These are phyloP conservation scores for Ganoderma boninense DNA, from an alignment of 1,284 basidiomycete species.

Conservation along the genomic window DNA sequence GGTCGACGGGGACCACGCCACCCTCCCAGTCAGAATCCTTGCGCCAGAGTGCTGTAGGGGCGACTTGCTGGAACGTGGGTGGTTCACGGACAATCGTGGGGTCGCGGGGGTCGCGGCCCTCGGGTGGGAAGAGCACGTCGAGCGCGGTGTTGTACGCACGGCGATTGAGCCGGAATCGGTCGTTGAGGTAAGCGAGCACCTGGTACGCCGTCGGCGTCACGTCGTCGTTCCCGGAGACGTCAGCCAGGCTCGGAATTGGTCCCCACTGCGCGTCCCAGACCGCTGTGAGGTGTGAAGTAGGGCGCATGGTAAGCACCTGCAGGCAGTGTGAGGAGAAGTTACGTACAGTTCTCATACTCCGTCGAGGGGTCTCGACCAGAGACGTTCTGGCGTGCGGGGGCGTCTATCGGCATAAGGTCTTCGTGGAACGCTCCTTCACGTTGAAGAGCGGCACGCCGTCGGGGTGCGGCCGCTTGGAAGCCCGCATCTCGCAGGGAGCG, in stretches of 20 bases:
- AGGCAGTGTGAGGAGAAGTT: neutral
- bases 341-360: conserved; percentile 14
- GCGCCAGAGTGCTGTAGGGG: conserved; percentile 24
- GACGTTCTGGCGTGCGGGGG: neutral
- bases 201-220: neutral
- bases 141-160: conserved; percentile 11
- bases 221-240: neutral
- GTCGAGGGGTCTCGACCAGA: conserved; percentile 2
- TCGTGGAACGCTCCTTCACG: conserved; percentile 17
- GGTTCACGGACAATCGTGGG: neutral
- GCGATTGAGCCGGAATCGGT: conserved; percentile 10
- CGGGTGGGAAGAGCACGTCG: conserved; percentile 16
- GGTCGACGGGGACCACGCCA: conserved; percentile 24
- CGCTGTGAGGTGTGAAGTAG: conserved; percentile 1
- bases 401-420: conserved; percentile 8
- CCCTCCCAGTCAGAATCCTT: conserved; percentile 26
- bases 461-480: neutral
- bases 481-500: neutral
- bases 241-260: conserved; percentile 6
- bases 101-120: neutral
- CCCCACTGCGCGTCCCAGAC: conserved; percentile 13
- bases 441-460: conserved; percentile 6
- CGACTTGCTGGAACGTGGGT: conserved; percentile 16
- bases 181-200: conserved; percentile 11
- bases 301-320: neutral